Percentiles rank a stretch among this genome's conserved stretches.
Conservation (phyloP, 73 alveolate genomes). For the Paramecium pentaurelia region DNA sequence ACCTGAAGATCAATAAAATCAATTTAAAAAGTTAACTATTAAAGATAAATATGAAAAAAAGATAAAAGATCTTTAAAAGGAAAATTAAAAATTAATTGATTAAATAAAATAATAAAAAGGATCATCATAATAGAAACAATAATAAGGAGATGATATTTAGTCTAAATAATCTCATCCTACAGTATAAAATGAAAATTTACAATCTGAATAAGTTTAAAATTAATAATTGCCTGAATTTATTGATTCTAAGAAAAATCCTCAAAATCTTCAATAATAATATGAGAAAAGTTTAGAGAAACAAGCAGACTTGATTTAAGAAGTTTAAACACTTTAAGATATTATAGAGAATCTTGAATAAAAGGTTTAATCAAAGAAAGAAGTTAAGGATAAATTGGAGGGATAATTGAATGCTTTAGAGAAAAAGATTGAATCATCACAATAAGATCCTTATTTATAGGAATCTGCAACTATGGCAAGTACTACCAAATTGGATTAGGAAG, state of each 20-base stretch:
- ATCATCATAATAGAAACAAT: not conserved
- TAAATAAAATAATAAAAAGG: not conserved
- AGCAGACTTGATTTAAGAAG: not conserved
- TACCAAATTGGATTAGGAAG: not conserved
- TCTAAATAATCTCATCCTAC: not conserved
- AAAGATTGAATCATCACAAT: not conserved
- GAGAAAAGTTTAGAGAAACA: not conserved
- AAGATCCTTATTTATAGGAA: not conserved
- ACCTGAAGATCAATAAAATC: not conserved
- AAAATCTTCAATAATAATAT: not conserved
- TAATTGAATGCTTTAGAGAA: not conserved
- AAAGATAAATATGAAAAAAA: not conserved
- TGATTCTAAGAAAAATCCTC: not conserved
- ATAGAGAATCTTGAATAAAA: not conserved
- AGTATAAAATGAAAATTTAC: not conserved
- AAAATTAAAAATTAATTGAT: not conserved
- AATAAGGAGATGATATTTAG: not conserved
- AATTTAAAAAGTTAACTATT: not conserved
- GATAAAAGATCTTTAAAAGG: not conserved
- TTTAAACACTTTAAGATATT: not conserved
- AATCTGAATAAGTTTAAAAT: not conserved
- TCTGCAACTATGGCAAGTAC: constrained; percentile 1
- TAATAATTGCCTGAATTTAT: not conserved
- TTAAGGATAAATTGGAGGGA: not conserved
- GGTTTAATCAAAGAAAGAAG: not conserved